phyloP scores from a whole-genome alignment of 495 filamentous ascomycete genomes.

The Recurvomyces mirabilis region DNA sequence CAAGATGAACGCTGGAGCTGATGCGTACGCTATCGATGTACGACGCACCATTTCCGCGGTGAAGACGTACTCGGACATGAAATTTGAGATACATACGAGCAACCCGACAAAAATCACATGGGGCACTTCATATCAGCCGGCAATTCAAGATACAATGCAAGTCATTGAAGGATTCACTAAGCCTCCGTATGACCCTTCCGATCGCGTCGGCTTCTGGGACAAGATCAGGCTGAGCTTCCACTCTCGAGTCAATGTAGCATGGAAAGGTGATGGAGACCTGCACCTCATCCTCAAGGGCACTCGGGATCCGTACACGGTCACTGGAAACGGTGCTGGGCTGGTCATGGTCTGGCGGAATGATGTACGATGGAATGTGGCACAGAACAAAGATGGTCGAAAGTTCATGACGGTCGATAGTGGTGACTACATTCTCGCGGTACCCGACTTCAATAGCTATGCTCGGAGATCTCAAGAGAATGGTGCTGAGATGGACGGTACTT shows the following conservation, averaged over 20 bases:
- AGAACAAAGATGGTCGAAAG: slow-evolving; percentile 70
- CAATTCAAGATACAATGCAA: slow-evolving; percentile 99
- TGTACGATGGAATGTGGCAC: slow-evolving; percentile 72
- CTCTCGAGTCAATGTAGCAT: slow-evolving; percentile 76
- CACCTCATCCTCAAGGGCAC: slow-evolving; percentile 86
- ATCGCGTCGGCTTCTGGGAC: slow-evolving; percentile 95
- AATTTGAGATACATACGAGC: slow-evolving; percentile 82
- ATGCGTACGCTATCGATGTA: slow-evolving; percentile 69
- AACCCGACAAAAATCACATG: slow-evolving; percentile 88
- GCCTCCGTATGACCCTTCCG: slow-evolving; percentile 82
- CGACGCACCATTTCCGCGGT: slow-evolving; percentile 85
- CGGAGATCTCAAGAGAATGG: slow-evolving; percentile 38
- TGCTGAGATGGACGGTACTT: slow-evolving; percentile 37
- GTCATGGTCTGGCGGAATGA: slow-evolving; percentile 96
- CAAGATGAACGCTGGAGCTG: slow-evolving; percentile 31
- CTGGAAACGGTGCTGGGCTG: slow-evolving; percentile 85
- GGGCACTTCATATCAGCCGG: slow-evolving; percentile 94
- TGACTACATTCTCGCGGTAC: slow-evolving; percentile 86
- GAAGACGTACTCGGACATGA: slow-evolving; percentile 91
- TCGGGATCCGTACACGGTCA: slow-evolving; percentile 87
- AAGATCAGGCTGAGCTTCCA: slow-evolving; percentile 94
- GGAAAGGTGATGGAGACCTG: slow-evolving; percentile 93
- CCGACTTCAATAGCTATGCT: slow-evolving; percentile 83
- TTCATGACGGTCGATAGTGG: slow-evolving; percentile 95
- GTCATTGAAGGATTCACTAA: slow-evolving; percentile 96